Evolutionary conservation across 169 alveolate genomes (phyloP).

Genomic region (Eimeria maxima): DNA sequence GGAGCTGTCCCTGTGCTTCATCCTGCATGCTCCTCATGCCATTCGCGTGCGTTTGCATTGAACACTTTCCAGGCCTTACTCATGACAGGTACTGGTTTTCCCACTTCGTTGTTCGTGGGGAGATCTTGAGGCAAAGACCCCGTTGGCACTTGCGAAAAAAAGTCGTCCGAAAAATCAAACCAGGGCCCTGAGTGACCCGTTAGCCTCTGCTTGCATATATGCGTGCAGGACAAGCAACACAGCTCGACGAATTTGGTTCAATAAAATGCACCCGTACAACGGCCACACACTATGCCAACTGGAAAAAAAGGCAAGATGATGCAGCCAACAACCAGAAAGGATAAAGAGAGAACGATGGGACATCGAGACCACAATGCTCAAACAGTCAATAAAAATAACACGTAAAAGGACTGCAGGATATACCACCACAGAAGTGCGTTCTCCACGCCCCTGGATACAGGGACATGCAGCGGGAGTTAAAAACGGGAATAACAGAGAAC

Average conservation of each 20-base stretch:
- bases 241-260: neutral
- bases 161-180: slow-evolving; percentile 70
- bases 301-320: neutral
- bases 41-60: neutral
- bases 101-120: slow-evolving; percentile 65
- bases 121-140: neutral
- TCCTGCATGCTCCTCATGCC: neutral
- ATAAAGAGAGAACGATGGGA: neutral
- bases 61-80: neutral
- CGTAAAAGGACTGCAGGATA: too few relatives aligned
- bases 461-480: neutral
- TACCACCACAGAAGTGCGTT: neutral
- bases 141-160: neutral
- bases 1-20: neutral
- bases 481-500: neutral
- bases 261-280: neutral
- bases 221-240: neutral
- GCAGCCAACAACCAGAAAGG: too few relatives aligned
- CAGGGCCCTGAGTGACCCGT: slow-evolving; percentile 69
- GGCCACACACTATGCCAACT: neutral
- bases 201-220: slow-evolving; percentile 2
- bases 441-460: neutral
- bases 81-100: slow-evolving; percentile 36
- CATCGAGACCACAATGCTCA: too few relatives aligned
- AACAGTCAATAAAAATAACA: too few relatives aligned